Base-by-base conservation (phyloP, 371 early-diverging fungal genomes). In the Phascolomyces articulosus region DNA sequence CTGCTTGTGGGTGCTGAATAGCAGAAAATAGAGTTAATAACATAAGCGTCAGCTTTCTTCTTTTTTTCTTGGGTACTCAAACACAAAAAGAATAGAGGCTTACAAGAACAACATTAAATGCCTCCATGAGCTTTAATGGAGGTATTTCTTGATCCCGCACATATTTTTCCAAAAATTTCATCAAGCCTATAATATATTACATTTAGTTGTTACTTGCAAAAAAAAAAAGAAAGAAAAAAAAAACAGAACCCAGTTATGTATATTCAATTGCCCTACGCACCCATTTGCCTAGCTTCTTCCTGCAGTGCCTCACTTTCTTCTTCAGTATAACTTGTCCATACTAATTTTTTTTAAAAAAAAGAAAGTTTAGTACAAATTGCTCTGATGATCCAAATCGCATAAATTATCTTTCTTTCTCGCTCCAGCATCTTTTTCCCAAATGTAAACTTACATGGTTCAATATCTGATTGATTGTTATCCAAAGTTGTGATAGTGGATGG, bases 131-230 rank as follows among this genome's bases (percentile, higher is more conserved):
- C 49, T 87, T 78, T 0, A 83, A 75, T 24, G 87, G 73, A 3
- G 89, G 77, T 13, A 79, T 62, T 4, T 72, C 63, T 51, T 75
- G 68, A 29, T 82, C 70, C 34, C 82, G 57, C 1, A 86, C 55
- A 49, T 86, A 84, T 60, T 88, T 83, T 53, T 86, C 73, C 66
- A 88, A 67, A 64, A 88, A 90, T 41, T 83, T 83, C 58, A 73
- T 71, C 26, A 80, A 48, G 3, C 76, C 74, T 78, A 40, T 31
- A 11, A 8, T 0, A 56, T 28, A 60, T 51, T 23, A 49, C 57
- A 27, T 60, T 38, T 28, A 31, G 40, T 16, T 1, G 10, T 47
- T 20, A 18, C 55, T 21, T 28, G 18, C 15, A 7, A 51, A 24
- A 23, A 6, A 20, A 47, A 47, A 1, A 16, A 47, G n/a, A n/a